Conservation (phyloP, 176 grass and related monocot species). For the Luzula sylvatica region DNA sequence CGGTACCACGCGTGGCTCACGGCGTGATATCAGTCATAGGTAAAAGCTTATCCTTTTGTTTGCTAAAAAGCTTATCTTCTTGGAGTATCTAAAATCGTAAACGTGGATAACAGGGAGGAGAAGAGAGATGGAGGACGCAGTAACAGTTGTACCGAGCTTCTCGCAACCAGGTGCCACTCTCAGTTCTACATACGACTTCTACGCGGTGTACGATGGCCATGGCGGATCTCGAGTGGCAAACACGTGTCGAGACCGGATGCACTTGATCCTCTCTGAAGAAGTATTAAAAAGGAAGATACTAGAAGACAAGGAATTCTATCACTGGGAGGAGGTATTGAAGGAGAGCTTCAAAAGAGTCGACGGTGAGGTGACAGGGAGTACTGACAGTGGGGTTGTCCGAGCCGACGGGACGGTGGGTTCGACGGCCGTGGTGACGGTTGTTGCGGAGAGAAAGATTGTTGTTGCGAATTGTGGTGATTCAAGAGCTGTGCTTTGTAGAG, state of each 20-base stretch:
- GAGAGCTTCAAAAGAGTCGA: slow-evolving; percentile 21
- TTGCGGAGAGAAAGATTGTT: slow-evolving; percentile 20
- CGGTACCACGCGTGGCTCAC: not conserved
- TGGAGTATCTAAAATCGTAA: not conserved
- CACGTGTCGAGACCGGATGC: slow-evolving; percentile 11
- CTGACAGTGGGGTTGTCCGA: not conserved
- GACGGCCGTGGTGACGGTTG: slow-evolving; percentile 28
- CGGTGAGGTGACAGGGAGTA: slow-evolving; percentile 2
- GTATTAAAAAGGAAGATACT: not conserved
- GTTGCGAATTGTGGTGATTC: slow-evolving; percentile 43
- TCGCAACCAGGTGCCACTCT: not conserved
- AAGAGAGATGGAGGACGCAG: slow-evolving; percentile 45
- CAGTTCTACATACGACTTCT: slow-evolving; percentile 15
- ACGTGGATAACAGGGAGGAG: slow-evolving; percentile 11
- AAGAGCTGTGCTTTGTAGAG: slow-evolving; percentile 27
- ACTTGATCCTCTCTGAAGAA: slow-evolving; percentile 21
- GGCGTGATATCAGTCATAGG: slow-evolving; percentile 28
- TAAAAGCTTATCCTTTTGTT: not conserved
- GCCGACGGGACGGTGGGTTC: slow-evolving; percentile 23
- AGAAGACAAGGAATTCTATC: not conserved
- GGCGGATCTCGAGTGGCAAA: slow-evolving; percentile 13
- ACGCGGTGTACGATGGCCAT: slow-evolving; percentile 33
- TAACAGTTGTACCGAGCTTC: slow-evolving; percentile 15
- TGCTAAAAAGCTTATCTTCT: no score
- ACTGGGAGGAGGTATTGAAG: slow-evolving; percentile 12